These are phyloP conservation scores for Alternaria ethzedia DNA, from an alignment of 2,329 filamentous ascomycete species.

Conservation along the genomic window DNA sequence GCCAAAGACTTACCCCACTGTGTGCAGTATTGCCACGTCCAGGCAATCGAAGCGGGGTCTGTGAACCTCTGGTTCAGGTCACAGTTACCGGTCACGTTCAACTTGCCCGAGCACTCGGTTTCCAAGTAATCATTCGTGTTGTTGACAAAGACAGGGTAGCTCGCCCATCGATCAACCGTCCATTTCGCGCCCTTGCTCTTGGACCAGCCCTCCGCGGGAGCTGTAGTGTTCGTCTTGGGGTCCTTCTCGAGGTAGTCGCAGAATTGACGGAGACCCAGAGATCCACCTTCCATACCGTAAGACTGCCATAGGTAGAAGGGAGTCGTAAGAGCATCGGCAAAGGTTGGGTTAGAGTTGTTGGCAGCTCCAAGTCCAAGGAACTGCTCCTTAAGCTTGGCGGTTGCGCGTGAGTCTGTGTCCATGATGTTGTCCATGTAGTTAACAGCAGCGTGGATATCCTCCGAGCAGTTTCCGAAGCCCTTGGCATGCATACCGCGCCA, in stretches of 20 bases:
- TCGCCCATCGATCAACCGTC: slow-evolving; percentile 51
- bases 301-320: slow-evolving; percentile 54
- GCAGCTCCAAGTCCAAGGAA: slow-evolving; percentile 58
- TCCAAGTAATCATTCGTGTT: slow-evolving; percentile 50
- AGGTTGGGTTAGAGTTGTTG: slow-evolving; percentile 55
- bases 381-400: slow-evolving; percentile 53
- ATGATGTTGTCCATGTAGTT: slow-evolving; percentile 58
- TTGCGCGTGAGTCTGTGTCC: slow-evolving; percentile 35
- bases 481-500: slow-evolving; percentile 53
- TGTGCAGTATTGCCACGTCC: slow-evolving; percentile 62
- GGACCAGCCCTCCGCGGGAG: slow-evolving; percentile 52
- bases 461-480: slow-evolving; percentile 56
- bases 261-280: slow-evolving; percentile 47
- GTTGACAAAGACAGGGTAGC: slow-evolving; percentile 47
- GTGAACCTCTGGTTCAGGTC: slow-evolving; percentile 44
- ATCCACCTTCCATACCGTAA: slow-evolving; percentile 50
- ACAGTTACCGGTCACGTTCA: slow-evolving; percentile 41
- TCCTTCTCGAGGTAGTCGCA: slow-evolving; percentile 58
- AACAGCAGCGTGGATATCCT: slow-evolving; percentile 57
- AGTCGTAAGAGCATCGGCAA: slow-evolving; percentile 52
- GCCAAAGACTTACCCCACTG: slow-evolving; percentile 52
- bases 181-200: slow-evolving; percentile 50
- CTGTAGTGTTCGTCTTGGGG: slow-evolving; percentile 41
- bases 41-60: slow-evolving; percentile 51
- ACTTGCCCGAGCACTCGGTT: slow-evolving; percentile 50